Evolutionary conservation across 2,329 filamentous ascomycete species (phyloP).

Genomic region (Neospermospora avenae): DNA sequence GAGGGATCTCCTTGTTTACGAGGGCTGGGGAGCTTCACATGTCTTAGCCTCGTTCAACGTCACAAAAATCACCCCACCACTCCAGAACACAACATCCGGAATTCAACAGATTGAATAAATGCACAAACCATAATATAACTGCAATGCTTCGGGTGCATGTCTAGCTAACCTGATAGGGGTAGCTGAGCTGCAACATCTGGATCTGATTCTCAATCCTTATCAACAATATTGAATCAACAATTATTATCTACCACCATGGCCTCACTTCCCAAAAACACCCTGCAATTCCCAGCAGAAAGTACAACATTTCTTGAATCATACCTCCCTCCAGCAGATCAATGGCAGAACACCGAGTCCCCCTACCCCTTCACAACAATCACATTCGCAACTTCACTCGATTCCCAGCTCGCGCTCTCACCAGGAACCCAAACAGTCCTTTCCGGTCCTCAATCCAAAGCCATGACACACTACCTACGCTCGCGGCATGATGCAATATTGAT

Average conservation of each 20-base stretch:
- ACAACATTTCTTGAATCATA: conserved; percentile 6
- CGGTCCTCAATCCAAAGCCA: conserved; percentile 77
- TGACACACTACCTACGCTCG: conserved; percentile 88
- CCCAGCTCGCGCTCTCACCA: conserved; percentile 47
- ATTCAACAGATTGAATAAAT: not conserved
- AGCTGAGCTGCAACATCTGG: not conserved
- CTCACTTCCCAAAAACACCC: not conserved
- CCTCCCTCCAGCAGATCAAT: not conserved
- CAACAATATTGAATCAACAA: not conserved
- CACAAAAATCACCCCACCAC: not conserved
- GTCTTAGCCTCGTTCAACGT: not conserved
- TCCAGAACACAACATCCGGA: not conserved
- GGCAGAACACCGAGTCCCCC: not conserved
- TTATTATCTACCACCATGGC: not conserved
- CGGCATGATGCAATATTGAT: conserved; percentile 81
- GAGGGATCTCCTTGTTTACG: not conserved
- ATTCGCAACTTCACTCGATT: conserved; percentile 88
- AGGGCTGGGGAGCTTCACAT: not conserved
- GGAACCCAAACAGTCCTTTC: conserved; percentile 82
- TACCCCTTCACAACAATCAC: conserved; percentile 44
- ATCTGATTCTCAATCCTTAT: not conserved
- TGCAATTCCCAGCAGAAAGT: conserved; percentile 7
- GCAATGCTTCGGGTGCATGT: not conserved
- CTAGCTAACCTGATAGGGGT: not conserved
- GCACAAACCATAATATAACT: not conserved